phyloP scores from a whole-genome alignment of 768 basidiomycete species.

The Lactarius evosmus region DNA sequence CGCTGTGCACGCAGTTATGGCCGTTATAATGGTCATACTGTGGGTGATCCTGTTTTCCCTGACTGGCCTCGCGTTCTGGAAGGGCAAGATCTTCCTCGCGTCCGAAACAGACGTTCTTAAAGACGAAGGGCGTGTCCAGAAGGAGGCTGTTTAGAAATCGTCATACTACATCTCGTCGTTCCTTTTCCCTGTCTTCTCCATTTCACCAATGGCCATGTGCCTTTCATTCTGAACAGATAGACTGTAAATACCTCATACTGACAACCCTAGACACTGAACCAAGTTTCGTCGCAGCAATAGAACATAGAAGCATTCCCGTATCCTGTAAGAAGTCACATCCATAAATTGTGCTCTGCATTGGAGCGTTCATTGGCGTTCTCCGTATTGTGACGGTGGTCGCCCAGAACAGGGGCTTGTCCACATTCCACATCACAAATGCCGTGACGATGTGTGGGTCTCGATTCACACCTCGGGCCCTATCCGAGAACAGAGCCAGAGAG shows the following conservation, averaged over 20 bases:
- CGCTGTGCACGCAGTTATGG: conserved; percentile 41
- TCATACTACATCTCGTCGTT: background rate
- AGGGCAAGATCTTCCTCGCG: conserved; percentile 44
- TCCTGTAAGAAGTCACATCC: background rate
- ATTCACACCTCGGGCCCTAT: background rate
- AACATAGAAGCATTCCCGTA: background rate
- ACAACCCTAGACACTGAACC: background rate
- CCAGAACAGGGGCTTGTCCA: background rate
- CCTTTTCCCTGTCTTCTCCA: background rate
- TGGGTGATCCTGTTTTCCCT: conserved; percentile 44
- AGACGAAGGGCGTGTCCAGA: conserved; percentile 29
- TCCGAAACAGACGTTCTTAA: conserved; percentile 43
- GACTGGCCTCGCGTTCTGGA: conserved; percentile 42
- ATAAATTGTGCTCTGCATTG: background rate
- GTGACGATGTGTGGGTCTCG: background rate
- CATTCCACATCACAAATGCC: background rate
- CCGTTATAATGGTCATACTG: conserved; percentile 39
- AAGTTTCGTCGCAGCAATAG: background rate
- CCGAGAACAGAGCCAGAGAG: no score
- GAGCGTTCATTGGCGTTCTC: background rate
- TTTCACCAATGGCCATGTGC: background rate
- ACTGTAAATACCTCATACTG: background rate
- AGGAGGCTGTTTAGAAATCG: conserved; percentile 6
- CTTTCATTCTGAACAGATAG: background rate
- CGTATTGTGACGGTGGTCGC: background rate